phyloP scores from a whole-genome alignment of 192 early-diverging fungal genomes.

The Coemansia sp. region DNA sequence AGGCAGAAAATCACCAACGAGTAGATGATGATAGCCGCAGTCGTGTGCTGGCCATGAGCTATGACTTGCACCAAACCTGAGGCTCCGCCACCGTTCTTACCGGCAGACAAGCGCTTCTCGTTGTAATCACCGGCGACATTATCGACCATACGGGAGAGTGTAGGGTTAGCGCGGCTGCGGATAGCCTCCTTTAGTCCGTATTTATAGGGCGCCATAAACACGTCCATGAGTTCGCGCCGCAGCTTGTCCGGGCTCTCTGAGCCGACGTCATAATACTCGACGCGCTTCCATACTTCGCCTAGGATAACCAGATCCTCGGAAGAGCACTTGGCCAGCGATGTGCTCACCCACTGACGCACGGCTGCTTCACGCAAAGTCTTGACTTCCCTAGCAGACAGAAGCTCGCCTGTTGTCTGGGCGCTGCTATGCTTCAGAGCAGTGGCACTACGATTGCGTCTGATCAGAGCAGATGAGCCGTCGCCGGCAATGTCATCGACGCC shows the following conservation, averaged over 20 bases:
- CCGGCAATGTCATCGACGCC: constrained; percentile 31
- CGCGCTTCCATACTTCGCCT: constrained; percentile 51
- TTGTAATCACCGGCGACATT: constrained; percentile 44
- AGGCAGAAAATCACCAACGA: constrained; percentile 52
- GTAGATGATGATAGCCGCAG: constrained; percentile 45
- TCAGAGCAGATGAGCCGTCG: not conserved
- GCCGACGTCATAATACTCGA: constrained; percentile 37
- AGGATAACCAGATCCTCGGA: constrained; percentile 49
- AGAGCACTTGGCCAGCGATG: constrained; percentile 29
- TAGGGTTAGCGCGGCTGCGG: constrained; percentile 40
- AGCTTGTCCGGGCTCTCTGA: constrained; percentile 26
- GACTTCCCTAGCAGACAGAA: constrained; percentile 11
- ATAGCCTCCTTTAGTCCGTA: constrained; percentile 47
- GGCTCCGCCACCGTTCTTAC: not conserved
- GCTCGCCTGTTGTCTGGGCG: constrained; percentile 2
- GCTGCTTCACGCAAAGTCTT: constrained; percentile 19
- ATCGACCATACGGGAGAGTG: constrained; percentile 48
- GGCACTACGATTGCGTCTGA: not conserved
- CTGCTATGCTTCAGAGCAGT: not conserved
- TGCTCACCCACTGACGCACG: constrained; percentile 34
- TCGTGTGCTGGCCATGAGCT: constrained; percentile 45
- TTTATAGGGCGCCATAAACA: constrained; percentile 39
- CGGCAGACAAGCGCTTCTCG: not conserved
- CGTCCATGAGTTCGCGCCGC: constrained; percentile 42
- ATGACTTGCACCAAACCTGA: constrained; percentile 26